A percentile compares a stretch with the other conserved stretches of the same genome.
Conservation (phyloP, 208 protist genomes). For the Acanthamoeba royreba region DNA sequence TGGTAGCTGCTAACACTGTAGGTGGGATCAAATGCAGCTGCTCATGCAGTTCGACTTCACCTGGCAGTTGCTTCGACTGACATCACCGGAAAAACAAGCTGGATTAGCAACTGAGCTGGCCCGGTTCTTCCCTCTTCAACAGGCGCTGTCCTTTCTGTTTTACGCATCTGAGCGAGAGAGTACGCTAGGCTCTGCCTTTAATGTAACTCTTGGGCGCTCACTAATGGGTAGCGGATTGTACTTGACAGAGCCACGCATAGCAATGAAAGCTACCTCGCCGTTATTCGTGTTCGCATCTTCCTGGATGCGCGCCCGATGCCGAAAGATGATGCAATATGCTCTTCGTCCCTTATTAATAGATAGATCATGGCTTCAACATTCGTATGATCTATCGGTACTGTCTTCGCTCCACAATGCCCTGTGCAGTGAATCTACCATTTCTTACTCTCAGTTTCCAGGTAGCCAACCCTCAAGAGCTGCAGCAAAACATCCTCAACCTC, state of each 20-base stretch:
- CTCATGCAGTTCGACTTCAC: conserved; percentile 22
- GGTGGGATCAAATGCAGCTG: background rate
- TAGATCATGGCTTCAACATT: background rate
- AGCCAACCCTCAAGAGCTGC: background rate
- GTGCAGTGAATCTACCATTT: background rate
- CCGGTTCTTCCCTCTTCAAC: background rate
- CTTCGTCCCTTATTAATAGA: background rate
- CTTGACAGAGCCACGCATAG: background rate
- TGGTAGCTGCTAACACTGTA: background rate
- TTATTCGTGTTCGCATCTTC: background rate
- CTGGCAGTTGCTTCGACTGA: background rate
- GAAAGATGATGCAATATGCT: background rate
- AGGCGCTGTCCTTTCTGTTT: conserved; percentile 12
- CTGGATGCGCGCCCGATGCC: background rate
- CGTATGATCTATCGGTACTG: background rate
- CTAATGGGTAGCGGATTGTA: background rate
- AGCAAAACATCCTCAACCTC: background rate
- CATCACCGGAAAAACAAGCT: background rate
- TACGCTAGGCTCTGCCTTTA: background rate
- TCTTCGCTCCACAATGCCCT: background rate
- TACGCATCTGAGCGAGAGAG: background rate
- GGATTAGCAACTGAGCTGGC: background rate
- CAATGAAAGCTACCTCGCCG: background rate
- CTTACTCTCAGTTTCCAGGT: background rate
- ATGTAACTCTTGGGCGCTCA: background rate